Evolutionary conservation across 139 green algal genomes (phyloP).

Genomic region (Cymbomonas tetramitiformis): DNA sequence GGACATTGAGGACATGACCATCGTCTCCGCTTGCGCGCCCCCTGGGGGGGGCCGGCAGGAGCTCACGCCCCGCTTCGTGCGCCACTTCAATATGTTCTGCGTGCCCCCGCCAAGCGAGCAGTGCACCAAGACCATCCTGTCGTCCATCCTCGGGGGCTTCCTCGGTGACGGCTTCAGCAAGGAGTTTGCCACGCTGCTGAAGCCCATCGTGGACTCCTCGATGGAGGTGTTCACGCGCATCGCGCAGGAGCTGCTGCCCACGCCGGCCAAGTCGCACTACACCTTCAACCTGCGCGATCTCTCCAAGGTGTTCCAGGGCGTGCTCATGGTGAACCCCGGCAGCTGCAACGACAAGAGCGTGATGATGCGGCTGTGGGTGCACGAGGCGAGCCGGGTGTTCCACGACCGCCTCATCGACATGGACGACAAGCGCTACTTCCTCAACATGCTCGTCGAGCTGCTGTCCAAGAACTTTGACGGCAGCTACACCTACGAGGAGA

Average conservation of each 20-base stretch:
- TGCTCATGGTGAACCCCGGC: constrained; percentile 42
- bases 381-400: constrained; percentile 68
- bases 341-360: constrained; percentile 32
- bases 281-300: constrained; percentile 69
- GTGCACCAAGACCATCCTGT: constrained; percentile 59
- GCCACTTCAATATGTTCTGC: constrained; percentile 68
- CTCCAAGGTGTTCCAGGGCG: constrained; percentile 64
- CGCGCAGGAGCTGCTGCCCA: constrained; percentile 35
- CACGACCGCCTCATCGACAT: constrained; percentile 53
- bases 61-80: constrained; percentile 52
- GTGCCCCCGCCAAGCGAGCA: constrained; percentile 44
- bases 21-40: constrained; percentile 53
- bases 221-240: constrained; percentile 47
- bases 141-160: constrained; percentile 56
- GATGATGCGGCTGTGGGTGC: constrained; percentile 52
- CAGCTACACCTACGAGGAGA: constrained; percentile 4
- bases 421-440: constrained; percentile 59
- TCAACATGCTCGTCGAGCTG: constrained; percentile 19
- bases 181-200: constrained; percentile 31
- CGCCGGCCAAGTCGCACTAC: constrained; percentile 59
- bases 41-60: constrained; percentile 59
- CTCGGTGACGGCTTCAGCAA: constrained; percentile 41
- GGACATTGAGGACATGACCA: constrained; percentile 50
- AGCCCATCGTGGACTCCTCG: constrained; percentile 44
- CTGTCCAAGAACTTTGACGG: constrained; percentile 17